Evolutionary conservation across 2,329 filamentous ascomycete species (phyloP).

Genomic region (Hypoxylon sp.): DNA sequence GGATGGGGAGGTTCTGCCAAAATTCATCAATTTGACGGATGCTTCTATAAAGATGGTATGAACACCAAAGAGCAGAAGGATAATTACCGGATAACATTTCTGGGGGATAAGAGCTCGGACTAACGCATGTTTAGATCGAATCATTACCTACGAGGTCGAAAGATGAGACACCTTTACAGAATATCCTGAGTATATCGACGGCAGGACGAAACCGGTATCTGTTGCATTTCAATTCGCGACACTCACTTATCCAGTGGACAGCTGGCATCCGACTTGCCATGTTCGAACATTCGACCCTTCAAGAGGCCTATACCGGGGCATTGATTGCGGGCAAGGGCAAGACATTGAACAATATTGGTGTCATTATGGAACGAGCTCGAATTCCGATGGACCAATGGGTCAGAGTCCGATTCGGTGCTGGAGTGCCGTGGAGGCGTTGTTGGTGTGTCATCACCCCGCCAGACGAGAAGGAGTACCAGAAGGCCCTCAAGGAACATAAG

Average conservation of each 20-base stretch:
- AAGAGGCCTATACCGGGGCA: slow-evolving; percentile 97
- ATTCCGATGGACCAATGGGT: slow-evolving; percentile 93
- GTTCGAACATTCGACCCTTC: slow-evolving; percentile 92
- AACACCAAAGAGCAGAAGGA: neutral
- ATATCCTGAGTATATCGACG: slow-evolving; percentile 95
- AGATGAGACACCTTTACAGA: slow-evolving; percentile 86
- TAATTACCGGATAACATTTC: neutral
- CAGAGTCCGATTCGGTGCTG: slow-evolving; percentile 92
- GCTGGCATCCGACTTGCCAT: slow-evolving; percentile 93
- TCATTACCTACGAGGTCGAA: slow-evolving; percentile 86
- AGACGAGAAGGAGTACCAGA: slow-evolving; percentile 91
- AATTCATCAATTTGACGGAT: slow-evolving; percentile 97
- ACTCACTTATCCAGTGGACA: slow-evolving; percentile 96
- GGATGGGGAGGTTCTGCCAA: slow-evolving; percentile 86
- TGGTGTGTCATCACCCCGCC: slow-evolving; percentile 96
- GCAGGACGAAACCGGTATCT: slow-evolving; percentile 96
- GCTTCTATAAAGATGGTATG: slow-evolving; percentile 97
- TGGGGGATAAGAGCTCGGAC: neutral
- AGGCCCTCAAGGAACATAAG: slow-evolving; percentile 85
- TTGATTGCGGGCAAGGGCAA: slow-evolving; percentile 96
- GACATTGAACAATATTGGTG: slow-evolving; percentile 86
- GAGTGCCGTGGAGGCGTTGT: slow-evolving; percentile 94
- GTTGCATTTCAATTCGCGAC: slow-evolving; percentile 94
- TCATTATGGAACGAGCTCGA: slow-evolving; percentile 86
- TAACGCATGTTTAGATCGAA: slow-evolving; percentile 74